Conservation (phyloP, 2,329 filamentous ascomycete genomes). For the Fusarium sp. region DNA sequence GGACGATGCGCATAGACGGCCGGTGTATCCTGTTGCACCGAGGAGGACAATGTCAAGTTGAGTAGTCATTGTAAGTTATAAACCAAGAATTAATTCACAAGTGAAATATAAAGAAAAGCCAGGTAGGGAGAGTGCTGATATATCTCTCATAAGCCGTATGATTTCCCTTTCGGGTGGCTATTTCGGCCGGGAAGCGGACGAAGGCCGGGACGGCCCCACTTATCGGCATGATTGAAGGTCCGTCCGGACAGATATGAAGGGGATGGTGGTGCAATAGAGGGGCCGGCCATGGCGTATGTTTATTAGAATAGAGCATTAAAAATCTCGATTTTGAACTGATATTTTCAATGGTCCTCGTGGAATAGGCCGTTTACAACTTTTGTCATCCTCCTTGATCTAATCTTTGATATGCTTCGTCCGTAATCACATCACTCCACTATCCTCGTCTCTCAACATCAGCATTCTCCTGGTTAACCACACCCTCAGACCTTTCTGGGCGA, state of each 20-base stretch:
- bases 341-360: neutral
- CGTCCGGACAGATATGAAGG: neutral
- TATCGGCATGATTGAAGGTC: conserved; percentile 23
- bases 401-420: neutral
- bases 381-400: neutral
- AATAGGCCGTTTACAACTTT: neutral
- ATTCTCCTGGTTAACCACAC: conserved; percentile 36
- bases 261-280: neutral
- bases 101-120: rapidly evolving
- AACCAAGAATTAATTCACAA: neutral
- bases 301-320: neutral
- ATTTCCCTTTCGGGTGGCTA: neutral
- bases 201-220: conserved; percentile 8
- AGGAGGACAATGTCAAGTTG: conserved; percentile 57
- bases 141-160: neutral
- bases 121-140: neutral
- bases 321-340: too few species aligned
- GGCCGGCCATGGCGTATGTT: neutral
- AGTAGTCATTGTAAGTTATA: neutral
- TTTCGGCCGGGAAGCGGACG: conserved; percentile 17
- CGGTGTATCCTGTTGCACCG: conserved; percentile 80
- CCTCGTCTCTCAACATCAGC: conserved; percentile 32
- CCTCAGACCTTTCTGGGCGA: conserved; percentile 31
- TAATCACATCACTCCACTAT: neutral
- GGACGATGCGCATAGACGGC: conserved; percentile 77